Evolutionary conservation across 495 filamentous ascomycete genomes (phyloP).

Genomic region (Aspergillus ellipticus): DNA sequence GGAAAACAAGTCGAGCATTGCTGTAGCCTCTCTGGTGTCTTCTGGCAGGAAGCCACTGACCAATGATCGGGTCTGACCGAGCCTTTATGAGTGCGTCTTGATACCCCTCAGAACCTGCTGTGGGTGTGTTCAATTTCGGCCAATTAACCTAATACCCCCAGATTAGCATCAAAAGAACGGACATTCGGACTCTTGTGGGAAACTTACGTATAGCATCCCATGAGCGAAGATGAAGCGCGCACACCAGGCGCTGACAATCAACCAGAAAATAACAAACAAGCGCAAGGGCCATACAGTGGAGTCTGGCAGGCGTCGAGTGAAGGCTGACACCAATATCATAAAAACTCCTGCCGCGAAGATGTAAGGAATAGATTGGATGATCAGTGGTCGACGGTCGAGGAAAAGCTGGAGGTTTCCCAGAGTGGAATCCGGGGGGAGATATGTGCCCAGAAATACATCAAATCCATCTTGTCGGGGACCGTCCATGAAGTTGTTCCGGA

Average conservation of each 20-base stretch:
- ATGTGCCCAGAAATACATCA: slow-evolving; percentile 85
- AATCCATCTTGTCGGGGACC: slow-evolving; percentile 92
- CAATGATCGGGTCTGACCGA: slow-evolving; percentile 71
- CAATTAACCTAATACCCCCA: slow-evolving; percentile 75
- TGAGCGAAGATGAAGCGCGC: slow-evolving; percentile 70
- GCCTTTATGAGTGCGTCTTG: slow-evolving; percentile 79
- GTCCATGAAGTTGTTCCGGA: slow-evolving; percentile 87
- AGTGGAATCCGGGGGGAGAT: slow-evolving; percentile 63
- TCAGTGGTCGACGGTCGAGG: slow-evolving; percentile 77
- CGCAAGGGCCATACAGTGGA: slow-evolving; percentile 72
- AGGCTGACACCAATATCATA: slow-evolving; percentile 73
- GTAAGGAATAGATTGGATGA: slow-evolving; percentile 89
- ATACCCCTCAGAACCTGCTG: slow-evolving; percentile 81
- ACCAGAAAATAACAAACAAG: slow-evolving; percentile 72
- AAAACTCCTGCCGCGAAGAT: slow-evolving; percentile 83
- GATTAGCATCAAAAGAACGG: slow-evolving; percentile 7
- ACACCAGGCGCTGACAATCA: slow-evolving; percentile 63
- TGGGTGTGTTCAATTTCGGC: slow-evolving; percentile 88
- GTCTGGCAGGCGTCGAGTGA: slow-evolving; percentile 64
- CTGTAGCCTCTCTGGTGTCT: slow-evolving; percentile 75
- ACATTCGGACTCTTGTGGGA: not conserved
- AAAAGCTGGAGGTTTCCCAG: slow-evolving; percentile 67
- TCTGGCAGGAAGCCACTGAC: slow-evolving; percentile 55
- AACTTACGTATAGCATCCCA: slow-evolving; percentile 88
- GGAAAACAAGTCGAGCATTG: slow-evolving; percentile 69